Base-by-base conservation (phyloP, 2,329 filamentous ascomycete genomes). In the Fusarium zealandicum region DNA sequence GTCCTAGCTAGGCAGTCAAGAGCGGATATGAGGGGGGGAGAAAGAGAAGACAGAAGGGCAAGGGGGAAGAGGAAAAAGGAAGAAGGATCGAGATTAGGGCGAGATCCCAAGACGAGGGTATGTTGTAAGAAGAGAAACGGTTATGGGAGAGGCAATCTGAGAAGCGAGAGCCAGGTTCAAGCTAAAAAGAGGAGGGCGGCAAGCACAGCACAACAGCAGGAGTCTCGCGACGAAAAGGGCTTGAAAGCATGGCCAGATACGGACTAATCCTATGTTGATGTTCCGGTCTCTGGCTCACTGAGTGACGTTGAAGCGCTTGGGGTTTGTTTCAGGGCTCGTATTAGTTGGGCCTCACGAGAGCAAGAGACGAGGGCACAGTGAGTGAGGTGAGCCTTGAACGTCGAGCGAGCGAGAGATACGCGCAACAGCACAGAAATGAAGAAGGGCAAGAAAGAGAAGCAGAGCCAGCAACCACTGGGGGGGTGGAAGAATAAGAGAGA, bases 111-210 rank as follows among this genome's bases (percentile, higher is more conserved):
- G 59, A 61, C 40, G 61, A 66, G 58, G 63, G 63, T 54, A 54
- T 63, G 59, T 37, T 42, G 46, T 42, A 51, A 54, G 49, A 54
- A 51, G 47, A 48, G 52, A 43, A 41, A 47, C 33, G 42, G 48
- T 45, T 38, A 27, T 38, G 52, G 28, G 22, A 32, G 25, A 46
- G 38, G 44, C 36, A 31, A 44, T 44, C 54, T 28, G 39, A 45
- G 45, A 58, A 53, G 56, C 54, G 43, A 64, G 59, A 64, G 44
- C 57, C 51, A 59, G 63, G 54, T 54, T 52, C 54, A 57, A 54
- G 51, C 57, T 66, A 66, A 57, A 50, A 53, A 52, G 55, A 66
- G 57, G 47, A 44, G 53, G 59, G 61, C 62, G 64, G 64, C 64
- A 66, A 66, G 48, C 54, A 49, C 60, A 53, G 22, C 22, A 54